Percentiles rank a stretch among this genome's conserved stretches.
Conservation (phyloP, 306 rosid genomes). For the Gastrolobium villosum region DNA sequence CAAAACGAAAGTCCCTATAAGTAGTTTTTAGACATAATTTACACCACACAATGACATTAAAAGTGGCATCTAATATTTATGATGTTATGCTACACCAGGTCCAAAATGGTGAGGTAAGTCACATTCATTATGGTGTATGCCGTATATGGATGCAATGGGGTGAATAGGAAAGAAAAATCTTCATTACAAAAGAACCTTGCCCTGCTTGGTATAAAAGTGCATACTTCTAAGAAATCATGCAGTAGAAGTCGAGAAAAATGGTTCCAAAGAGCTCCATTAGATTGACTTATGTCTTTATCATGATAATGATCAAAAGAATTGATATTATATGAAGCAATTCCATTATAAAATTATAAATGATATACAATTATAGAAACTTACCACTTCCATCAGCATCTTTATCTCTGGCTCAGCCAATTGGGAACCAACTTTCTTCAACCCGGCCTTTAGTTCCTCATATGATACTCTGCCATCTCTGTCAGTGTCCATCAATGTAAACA, state of each 20-base stretch:
- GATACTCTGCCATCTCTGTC: slow-evolving; percentile 90
- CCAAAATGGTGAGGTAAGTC: neutral
- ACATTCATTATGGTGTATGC: neutral
- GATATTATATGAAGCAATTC: slow-evolving; percentile 22
- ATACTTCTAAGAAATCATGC: slow-evolving; percentile 6
- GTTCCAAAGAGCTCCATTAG: slow-evolving; percentile 36
- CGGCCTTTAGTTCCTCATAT: slow-evolving; percentile 83
- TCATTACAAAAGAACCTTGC: neutral
- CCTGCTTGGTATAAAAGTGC: neutral
- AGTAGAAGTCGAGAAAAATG: slow-evolving; percentile 35
- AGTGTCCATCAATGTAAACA: slow-evolving; percentile 91
- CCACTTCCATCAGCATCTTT: slow-evolving; percentile 99
- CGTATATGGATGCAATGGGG: neutral
- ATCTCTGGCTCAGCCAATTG: slow-evolving; percentile 96
- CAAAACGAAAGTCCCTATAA: slow-evolving; percentile 9
- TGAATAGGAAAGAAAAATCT: neutral
- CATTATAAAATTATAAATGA: neutral
- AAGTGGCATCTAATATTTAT: neutral
- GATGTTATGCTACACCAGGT: neutral
- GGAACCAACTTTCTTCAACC: slow-evolving; percentile 89
- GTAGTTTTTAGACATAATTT: neutral
- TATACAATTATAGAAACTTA: slow-evolving; percentile 46
- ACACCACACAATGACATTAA: neutral
- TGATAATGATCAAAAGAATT: slow-evolving; percentile 14
- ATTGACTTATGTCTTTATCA: neutral